Evolutionary conservation across 1,284 basidiomycete species (phyloP).

Genomic region (Cutaneotrichosporon cutaneum): DNA sequence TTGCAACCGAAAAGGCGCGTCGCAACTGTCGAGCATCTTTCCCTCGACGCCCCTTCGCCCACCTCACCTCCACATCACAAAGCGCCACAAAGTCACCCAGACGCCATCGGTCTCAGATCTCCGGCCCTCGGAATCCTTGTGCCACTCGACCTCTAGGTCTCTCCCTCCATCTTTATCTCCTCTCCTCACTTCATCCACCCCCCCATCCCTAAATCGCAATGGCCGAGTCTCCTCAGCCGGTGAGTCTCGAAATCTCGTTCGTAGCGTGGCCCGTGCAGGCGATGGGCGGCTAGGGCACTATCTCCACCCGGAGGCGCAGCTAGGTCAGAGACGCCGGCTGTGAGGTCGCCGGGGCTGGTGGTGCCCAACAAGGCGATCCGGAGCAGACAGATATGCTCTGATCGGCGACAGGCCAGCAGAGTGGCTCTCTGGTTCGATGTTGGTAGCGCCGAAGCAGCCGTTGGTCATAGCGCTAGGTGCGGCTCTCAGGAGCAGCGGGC

Average conservation of each 20-base stretch:
- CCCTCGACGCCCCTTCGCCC: not conserved
- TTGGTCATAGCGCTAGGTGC: not conserved
- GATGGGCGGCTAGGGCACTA: not conserved
- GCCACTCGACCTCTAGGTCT: not conserved
- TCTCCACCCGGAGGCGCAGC: not conserved
- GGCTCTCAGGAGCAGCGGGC: not conserved
- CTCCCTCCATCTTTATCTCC: not conserved
- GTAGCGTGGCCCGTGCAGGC: not conserved
- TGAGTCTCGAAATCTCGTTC: not conserved
- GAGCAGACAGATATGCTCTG: not conserved
- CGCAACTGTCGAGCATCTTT: not conserved
- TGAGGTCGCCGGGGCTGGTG: not conserved
- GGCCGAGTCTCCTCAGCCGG: slow-evolving; percentile 9
- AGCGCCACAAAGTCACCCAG: not conserved
- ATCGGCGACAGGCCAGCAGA: not conserved
- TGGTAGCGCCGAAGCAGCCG: not conserved
- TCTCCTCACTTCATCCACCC: not conserved
- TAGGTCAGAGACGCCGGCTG: not conserved
- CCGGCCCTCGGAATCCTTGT: not conserved
- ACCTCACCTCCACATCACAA: not conserved
- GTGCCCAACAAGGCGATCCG: not conserved
- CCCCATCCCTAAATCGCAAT: slow-evolving; percentile 3
- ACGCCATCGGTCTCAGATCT: not conserved
- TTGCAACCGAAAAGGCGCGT: slow-evolving; percentile 2
- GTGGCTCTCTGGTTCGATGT: not conserved